phyloP scores from a whole-genome alignment of 2,329 filamentous ascomycete species.

The Thelonectria blattea region DNA sequence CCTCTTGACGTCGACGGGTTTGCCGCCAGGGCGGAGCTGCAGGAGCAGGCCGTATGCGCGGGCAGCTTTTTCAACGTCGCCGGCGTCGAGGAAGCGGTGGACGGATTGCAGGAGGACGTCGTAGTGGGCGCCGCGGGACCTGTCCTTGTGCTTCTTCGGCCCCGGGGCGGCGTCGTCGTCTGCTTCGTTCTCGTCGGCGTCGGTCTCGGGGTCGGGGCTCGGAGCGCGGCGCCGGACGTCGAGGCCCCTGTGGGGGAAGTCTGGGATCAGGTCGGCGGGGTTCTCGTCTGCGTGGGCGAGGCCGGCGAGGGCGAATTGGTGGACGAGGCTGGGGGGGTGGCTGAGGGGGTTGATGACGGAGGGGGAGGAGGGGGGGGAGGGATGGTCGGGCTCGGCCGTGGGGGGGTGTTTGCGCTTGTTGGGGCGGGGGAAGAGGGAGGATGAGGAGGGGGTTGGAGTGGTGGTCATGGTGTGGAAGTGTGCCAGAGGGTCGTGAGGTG shows the following conservation, averaged over 20 bases:
- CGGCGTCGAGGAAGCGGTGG: constrained; percentile 73
- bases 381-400: constrained; percentile 1
- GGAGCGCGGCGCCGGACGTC: neutral
- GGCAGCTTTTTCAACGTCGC: constrained; percentile 74
- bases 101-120: constrained; percentile 71
- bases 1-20: constrained; percentile 69
- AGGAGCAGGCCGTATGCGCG: constrained; percentile 78
- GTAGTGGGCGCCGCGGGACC: constrained; percentile 57
- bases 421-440: constrained; percentile 24
- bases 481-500: no score
- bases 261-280: constrained; percentile 45
- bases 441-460: constrained; percentile 22
- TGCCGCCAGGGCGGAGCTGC: constrained; percentile 51
- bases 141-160: constrained; percentile 17
- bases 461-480: neutral
- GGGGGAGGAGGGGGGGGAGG: constrained; percentile 22
- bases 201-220: constrained; percentile 62
- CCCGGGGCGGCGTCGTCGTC: no score
- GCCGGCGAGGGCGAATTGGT: constrained; percentile 61
- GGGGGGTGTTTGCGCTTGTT: constrained; percentile 33
- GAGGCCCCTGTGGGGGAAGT: constrained; percentile 59
- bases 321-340: constrained; percentile 57
- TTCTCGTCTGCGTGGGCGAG: constrained; percentile 54
- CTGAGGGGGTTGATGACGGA: constrained; percentile 59
- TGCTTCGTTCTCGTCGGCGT: constrained; percentile 67